Evolutionary conservation across 1,284 basidiomycete species (phyloP).

Genomic region (Ustilago sp.): DNA sequence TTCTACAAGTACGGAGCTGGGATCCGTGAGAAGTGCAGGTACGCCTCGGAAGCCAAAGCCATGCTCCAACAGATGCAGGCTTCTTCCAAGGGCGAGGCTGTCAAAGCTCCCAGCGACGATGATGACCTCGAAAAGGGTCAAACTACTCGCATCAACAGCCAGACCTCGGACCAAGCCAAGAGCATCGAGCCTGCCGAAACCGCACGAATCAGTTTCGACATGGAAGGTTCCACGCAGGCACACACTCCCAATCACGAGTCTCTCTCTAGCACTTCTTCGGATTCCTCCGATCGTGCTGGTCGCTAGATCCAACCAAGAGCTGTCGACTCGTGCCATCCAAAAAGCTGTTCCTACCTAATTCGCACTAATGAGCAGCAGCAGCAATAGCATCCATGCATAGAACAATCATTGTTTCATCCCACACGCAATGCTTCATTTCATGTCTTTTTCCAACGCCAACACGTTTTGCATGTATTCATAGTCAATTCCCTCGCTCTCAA

Average conservation of each 20-base stretch:
- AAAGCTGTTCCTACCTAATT: neutral
- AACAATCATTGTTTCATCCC: neutral
- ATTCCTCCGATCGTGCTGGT: conserved; percentile 1
- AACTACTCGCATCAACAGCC: conserved; percentile 16
- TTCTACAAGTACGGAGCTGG: conserved; percentile 71
- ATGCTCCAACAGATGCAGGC: conserved; percentile 45
- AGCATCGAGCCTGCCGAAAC: conserved; percentile 8
- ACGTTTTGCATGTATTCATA: conserved; percentile 3
- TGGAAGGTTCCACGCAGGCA: conserved; percentile 12
- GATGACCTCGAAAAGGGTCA: conserved; percentile 33
- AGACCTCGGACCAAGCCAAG: neutral
- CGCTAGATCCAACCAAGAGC: neutral
- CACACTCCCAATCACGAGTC: conserved; percentile 18
- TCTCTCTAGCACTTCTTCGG: neutral
- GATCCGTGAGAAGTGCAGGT: conserved; percentile 71
- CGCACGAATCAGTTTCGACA: conserved; percentile 12
- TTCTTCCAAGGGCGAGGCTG: conserved; percentile 3
- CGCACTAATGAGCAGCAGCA: neutral
- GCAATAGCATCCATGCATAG: neutral
- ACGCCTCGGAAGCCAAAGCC: conserved; percentile 45
- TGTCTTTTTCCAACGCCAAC: neutral
- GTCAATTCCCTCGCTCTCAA: neutral
- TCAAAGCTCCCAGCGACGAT: conserved; percentile 4
- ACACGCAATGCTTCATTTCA: conserved; percentile 1
- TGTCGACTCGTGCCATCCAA: neutral